phyloP scores from a whole-genome alignment of 345 rosid genomes.

The Eucalyptus guilfoylei region DNA sequence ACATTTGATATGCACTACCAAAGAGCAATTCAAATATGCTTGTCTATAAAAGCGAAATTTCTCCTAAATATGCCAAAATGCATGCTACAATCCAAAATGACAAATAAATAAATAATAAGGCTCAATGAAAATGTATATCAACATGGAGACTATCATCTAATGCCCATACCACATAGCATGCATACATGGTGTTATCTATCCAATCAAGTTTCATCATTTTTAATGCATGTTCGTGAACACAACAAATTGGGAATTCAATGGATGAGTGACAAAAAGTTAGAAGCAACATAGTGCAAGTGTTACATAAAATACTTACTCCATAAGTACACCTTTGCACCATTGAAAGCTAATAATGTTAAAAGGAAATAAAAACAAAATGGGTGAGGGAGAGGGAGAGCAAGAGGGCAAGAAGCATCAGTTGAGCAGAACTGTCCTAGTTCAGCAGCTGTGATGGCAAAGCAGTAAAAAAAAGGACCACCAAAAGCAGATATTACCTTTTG shows the following conservation, averaged over 20 bases:
- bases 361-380: neutral
- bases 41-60: neutral
- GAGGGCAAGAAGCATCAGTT: neutral
- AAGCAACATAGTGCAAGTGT: neutral
- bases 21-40: neutral
- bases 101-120: neutral
- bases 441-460: neutral
- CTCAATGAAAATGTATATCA: neutral
- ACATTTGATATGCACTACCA: neutral
- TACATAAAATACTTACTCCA: neutral
- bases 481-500: slow-evolving; percentile 47
- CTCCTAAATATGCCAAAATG: neutral
- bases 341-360: neutral
- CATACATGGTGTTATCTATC: neutral
- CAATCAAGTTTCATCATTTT: neutral
- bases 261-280: neutral
- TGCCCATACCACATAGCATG: neutral
- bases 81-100: neutral
- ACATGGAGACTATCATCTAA: neutral
- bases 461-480: neutral
- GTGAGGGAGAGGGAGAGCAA: neutral
- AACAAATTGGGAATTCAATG: neutral
- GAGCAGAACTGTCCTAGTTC: neutral
- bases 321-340: neutral
- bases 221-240: neutral